Percentiles rank a stretch among this genome's conserved stretches.
phyloP scores from a whole-genome alignment of 805 yeast genomes.

The Millerago galiae region DNA sequence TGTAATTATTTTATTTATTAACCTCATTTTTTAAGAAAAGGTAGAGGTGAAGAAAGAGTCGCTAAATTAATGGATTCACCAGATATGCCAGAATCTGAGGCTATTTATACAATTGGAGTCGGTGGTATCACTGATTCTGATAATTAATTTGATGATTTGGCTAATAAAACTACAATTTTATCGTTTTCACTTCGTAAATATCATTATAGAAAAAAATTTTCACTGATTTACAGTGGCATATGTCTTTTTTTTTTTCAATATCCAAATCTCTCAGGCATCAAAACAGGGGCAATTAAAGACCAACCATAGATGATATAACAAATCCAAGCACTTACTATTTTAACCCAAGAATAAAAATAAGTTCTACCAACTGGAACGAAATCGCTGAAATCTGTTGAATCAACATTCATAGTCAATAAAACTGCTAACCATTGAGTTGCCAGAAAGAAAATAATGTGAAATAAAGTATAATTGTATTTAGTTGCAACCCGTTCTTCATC shows the following conservation, averaged over 20 bases:
- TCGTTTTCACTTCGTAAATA: too few relatives aligned
- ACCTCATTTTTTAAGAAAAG: conserved; percentile 40
- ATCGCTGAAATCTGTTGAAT: conserved; percentile 75
- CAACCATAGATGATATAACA: conserved; percentile 83
- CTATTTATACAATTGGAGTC: conserved; percentile 64
- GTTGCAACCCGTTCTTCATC: conserved; percentile 61
- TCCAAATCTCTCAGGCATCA: conserved; percentile 83
- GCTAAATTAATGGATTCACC: conserved; percentile 78
- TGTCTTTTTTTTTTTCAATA: conserved; percentile 1
- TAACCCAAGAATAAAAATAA: conserved; percentile 91
- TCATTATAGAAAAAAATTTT: too few relatives aligned
- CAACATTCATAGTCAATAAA: conserved; percentile 83
- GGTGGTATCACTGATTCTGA: conserved; percentile 56
- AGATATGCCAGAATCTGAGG: conserved; percentile 75
- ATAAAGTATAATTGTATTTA: conserved; percentile 77
- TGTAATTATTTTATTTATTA: not conserved
- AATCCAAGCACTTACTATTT: conserved; percentile 86
- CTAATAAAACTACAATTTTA: not conserved
- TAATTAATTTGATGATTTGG: not conserved
- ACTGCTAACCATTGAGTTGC: conserved; percentile 98
- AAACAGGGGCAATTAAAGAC: conserved; percentile 86
- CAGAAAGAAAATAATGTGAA: conserved; percentile 85
- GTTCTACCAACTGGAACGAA: conserved; percentile 97
- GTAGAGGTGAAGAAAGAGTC: conserved; percentile 74
- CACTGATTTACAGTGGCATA: too few relatives aligned